Evolutionary conservation across 192 early-diverging fungal species (phyloP), one percentile per base, ranked within the genome.

Genomic region (Spizellomyces punctatus): DNA sequence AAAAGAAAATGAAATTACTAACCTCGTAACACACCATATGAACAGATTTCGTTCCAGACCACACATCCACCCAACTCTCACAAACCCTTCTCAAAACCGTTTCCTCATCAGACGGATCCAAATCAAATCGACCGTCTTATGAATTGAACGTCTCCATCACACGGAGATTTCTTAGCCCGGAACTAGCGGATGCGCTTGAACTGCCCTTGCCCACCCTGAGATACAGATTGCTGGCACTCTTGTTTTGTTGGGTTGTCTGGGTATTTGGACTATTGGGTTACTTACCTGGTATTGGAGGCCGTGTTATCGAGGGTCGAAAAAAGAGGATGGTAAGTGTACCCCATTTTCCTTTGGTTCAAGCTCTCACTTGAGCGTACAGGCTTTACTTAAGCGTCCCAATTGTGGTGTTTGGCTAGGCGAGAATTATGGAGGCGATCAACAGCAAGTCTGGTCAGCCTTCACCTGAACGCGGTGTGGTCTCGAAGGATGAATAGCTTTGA

Each of bases 161-260:
- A 43, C 55, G 68, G 21, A 19, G 58, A n/a, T 63, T 70, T 19
- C 17, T 70, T 16, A 14, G 14, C n/a, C 19, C 10, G 5, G 8
- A 56, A 19, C 48, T 70, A 27, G 68, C 68, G 17, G 68, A 63
- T 19, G 68, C 68, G 12, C 46, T 70, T 9, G 17, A 70, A n/a
- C 19, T 70, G 12, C 68, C 68, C 2, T 19, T 16, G 6, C 52
- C 21, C 6, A 41, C 16, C 12, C 10, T 62, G 14, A n/a, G 46
- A 5, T 57, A 44, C 58, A 56, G 68, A 10, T 45, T 42, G 12
- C 16, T 21, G 2, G 58, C 58, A 16, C 21, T 62, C 58, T 14
- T 19, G 14, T 22, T 62, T 10, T 62, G 12, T 19, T 22, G 46
- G 10, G 14, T 70, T 27, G 14, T 70, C 42, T 70, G 58, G 56